Percentiles rank a stretch among this genome's conserved stretches.
phyloP scores from a whole-genome alignment of 306 rosid genomes.

The Corylus americana region DNA sequence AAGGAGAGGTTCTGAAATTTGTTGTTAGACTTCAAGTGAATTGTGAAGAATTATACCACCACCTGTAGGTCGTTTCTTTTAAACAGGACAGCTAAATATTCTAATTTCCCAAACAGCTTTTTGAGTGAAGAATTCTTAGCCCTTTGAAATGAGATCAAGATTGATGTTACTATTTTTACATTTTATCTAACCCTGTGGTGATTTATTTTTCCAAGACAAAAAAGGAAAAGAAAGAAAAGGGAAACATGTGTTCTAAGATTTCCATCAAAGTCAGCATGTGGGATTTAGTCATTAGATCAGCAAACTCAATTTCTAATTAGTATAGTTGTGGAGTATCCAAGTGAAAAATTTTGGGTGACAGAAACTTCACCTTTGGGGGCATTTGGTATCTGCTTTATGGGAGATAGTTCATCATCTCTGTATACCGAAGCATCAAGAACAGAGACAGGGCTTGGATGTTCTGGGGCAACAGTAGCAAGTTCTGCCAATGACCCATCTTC shows the following conservation, averaged over 20 bases:
- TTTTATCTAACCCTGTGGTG: conserved; percentile 10
- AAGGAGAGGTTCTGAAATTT: not conserved
- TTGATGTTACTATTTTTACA: not conserved
- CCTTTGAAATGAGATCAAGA: not conserved
- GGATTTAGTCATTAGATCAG: conserved; percentile 3
- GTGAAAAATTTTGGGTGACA: conserved; percentile 7
- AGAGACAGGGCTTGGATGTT: conserved; percentile 82
- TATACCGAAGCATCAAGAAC: conserved; percentile 71
- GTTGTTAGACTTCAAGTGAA: not conserved
- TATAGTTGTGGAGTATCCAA: conserved; percentile 1
- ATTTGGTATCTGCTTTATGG: conserved; percentile 48
- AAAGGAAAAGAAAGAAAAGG: not conserved
- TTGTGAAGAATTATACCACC: not conserved
- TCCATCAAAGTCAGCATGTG: conserved; percentile 10
- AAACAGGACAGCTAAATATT: not conserved
- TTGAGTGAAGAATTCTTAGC: not conserved
- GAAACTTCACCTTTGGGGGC: conserved; percentile 57
- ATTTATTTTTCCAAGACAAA: not conserved
- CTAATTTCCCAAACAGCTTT: not conserved
- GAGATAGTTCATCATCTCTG: conserved; percentile 62
- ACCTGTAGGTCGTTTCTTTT: not conserved
- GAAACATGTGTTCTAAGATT: not conserved
- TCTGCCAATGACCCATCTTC: conserved; percentile 55
- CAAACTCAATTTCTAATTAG: conserved; percentile 5
- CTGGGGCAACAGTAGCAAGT: conserved; percentile 49